Evolutionary conservation across 345 rosid species (phyloP), one percentile per base, ranked within the genome.

Genomic region (Pseudoturritis turrita): DNA sequence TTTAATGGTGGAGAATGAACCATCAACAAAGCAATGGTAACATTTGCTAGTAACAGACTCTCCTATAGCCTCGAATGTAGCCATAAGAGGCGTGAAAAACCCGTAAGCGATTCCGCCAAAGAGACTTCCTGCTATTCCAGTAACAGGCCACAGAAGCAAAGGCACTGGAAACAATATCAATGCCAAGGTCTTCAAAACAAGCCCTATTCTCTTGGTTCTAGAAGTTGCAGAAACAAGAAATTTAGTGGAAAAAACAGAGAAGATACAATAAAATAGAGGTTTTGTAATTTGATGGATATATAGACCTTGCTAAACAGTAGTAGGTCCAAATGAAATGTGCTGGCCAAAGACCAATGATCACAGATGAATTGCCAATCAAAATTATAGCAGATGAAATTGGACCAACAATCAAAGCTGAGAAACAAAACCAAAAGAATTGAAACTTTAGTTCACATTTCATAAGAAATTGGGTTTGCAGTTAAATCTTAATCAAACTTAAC

Each of bases 1-100:
- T 72, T 67, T 81, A 47, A 93, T 73, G 0, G 88, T 81, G 61
- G 93, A 78, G 71, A 77, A 65, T 58, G 79, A 84, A 52, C 98
- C 97, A 78, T 93, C 94, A 46, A 71, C 74, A 78, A 88, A 83
- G 79, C 94, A 93, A 45, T 85, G 92, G 78, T 83, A 85, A 62
- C 80, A 85, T 81, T 93, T 88, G 50, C 86, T 83, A n/a, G 78
- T 68, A 37, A 83, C 85, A 73, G 82, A 79, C 63, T 81, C 82
- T 23, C 92, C 90, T 40, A 83, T 80, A 52, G 88, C 94, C 68
- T 90, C 90, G 50, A 90, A 90, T 41, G 98, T 88, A n/a, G 94
- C 84, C 47, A 86, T 36, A 14, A 93, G 83, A 19, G 98, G 96
- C 50, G 85, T 72, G 25, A 90, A 86, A 69, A 87, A 75, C 19